phyloP scores from a whole-genome alignment of 176 grass and related monocot species.

The Cenchrus americanus region DNA sequence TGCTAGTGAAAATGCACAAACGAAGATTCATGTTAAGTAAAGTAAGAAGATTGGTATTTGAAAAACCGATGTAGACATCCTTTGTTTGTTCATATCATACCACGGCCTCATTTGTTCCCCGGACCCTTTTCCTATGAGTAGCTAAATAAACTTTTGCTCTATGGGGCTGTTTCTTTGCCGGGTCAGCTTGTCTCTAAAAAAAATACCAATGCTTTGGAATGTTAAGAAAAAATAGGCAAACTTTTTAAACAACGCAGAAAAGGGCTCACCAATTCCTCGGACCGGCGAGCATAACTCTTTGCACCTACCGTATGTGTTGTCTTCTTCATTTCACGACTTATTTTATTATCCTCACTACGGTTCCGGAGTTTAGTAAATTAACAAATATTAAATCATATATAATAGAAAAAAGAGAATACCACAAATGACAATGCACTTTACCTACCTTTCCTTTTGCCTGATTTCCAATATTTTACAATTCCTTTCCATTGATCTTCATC shows the following conservation, averaged over 20 bases:
- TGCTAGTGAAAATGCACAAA: background rate
- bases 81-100: no score
- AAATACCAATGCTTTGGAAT: background rate
- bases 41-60: no score
- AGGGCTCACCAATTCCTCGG: slow-evolving; percentile 20
- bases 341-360: slow-evolving; percentile 25
- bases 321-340: background rate
- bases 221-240: background rate
- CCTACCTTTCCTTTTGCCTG: background rate
- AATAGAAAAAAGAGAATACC: background rate
- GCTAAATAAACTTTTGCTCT: slow-evolving; percentile 29
- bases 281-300: slow-evolving; percentile 40
- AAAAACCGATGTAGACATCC: no score
- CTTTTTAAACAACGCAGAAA: background rate
- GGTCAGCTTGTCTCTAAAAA: slow-evolving; percentile 33
- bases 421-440: background rate
- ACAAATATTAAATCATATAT: background rate
- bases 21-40: background rate
- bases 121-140: no score
- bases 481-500: background rate
- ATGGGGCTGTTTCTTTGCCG: slow-evolving; percentile 28
- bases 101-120: no score
- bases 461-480: background rate
- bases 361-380: background rate
- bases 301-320: slow-evolving; percentile 31